Evolutionary conservation across 1,284 basidiomycete genomes (phyloP).

Genomic region (Naganishia sp.): DNA sequence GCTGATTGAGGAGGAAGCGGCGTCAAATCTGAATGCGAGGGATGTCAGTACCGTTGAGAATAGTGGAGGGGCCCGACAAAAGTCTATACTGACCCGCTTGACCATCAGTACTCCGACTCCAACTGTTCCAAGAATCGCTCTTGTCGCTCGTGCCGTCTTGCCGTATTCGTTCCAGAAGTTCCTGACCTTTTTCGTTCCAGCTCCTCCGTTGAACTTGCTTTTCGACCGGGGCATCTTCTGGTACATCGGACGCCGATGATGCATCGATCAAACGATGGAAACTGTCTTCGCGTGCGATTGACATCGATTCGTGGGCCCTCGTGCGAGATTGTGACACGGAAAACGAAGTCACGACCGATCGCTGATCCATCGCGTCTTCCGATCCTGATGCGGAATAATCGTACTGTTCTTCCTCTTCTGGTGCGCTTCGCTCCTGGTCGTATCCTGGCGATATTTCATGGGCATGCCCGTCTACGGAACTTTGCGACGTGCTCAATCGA

Average conservation of each 20-base stretch:
- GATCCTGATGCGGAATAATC: conserved; percentile 25
- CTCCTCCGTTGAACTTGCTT: conserved; percentile 16
- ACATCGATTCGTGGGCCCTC: conserved; percentile 52
- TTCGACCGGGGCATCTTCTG: not conserved
- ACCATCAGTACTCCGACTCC: conserved; percentile 13
- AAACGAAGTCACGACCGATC: not conserved
- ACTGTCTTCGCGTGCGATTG: conserved; percentile 11
- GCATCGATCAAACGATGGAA: conserved; percentile 10
- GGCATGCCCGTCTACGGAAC: not conserved
- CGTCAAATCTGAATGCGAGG: no score
- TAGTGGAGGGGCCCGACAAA: no score
- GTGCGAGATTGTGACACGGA: conserved; percentile 7
- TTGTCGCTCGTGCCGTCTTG: conserved; percentile 15
- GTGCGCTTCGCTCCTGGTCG: not conserved
- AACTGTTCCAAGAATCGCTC: conserved; percentile 26
- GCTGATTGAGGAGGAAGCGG: no score
- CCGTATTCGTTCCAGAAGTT: conserved; percentile 28
- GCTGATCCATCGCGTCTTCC: conserved; percentile 19
- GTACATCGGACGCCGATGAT: conserved; percentile 20
- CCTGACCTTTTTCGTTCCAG: conserved; percentile 33
- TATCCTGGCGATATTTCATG: not conserved
- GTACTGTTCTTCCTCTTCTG: not conserved
- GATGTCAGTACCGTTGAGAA: no score
- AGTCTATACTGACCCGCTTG: no score
- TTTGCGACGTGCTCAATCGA: conserved; percentile 19